Evolutionary conservation across 2,329 filamentous ascomycete species (phyloP).

Genomic region (Aspergillus intermedius): DNA sequence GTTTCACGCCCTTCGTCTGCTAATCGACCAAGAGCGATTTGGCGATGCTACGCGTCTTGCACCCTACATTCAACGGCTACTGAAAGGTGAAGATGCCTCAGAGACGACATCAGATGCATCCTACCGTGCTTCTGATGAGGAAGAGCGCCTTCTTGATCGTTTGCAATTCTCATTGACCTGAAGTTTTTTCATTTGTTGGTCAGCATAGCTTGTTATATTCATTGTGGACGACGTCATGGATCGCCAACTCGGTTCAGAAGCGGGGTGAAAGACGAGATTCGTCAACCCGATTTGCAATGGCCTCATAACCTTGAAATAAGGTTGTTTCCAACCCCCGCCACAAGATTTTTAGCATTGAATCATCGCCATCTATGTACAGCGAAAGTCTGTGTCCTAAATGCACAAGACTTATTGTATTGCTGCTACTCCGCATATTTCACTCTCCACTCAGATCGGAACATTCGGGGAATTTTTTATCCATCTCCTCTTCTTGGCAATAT

Average conservation of each 20-base stretch:
- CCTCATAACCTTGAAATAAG: too few species aligned
- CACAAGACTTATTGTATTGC: neutral
- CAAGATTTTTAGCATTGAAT: too few species aligned
- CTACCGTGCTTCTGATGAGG: constrained; percentile 12
- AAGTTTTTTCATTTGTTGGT: neutral
- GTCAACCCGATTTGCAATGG: constrained; percentile 4
- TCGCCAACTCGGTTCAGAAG: neutral
- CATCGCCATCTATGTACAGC: neutral
- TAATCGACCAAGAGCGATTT: constrained; percentile 26
- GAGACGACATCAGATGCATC: constrained; percentile 8
- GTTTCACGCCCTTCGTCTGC: constrained; percentile 33
- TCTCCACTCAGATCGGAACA: constrained; percentile 13
- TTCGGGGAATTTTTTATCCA: constrained; percentile 7
- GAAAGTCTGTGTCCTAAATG: neutral
- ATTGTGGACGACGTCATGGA: neutral
- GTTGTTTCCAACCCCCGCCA: too few species aligned
- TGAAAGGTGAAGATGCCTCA: constrained; percentile 18
- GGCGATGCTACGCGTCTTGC: constrained; percentile 25
- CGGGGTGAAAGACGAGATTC: neutral
- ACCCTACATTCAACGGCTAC: constrained; percentile 23
- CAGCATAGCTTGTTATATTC: neutral
- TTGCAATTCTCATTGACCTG: constrained; percentile 18
- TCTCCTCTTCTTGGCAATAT: constrained; percentile 17
- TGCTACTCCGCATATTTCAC: constrained; percentile 12
- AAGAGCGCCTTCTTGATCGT: constrained; percentile 20